Conservation (phyloP, 2,329 filamentous ascomycete genomes). For the Fusarium nematophilum region DNA sequence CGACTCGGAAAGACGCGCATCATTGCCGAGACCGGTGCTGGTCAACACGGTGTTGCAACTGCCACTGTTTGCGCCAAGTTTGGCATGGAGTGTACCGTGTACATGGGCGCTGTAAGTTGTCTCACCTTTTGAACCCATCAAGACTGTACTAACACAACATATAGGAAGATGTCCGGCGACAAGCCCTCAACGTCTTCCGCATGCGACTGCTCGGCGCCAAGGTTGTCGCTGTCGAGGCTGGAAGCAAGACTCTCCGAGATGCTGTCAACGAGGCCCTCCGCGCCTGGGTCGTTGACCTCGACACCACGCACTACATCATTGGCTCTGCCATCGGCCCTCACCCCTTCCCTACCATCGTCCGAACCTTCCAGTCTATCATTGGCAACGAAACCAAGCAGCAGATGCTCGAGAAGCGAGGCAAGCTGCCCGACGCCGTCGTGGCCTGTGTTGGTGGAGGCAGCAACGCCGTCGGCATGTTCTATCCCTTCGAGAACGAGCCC, state of each 20-base stretch:
- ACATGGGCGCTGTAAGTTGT: constrained; percentile 83
- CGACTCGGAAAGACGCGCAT: constrained; percentile 95
- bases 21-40: constrained; percentile 96
- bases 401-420: constrained; percentile 84
- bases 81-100: constrained; percentile 96
- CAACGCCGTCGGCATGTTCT: constrained; percentile 98
- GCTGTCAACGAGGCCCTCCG: constrained; percentile 96
- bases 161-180: constrained; percentile 89
- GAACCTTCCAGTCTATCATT: constrained; percentile 97
- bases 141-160: constrained; percentile 35
- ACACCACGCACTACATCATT: constrained; percentile 98
- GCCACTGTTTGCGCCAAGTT: constrained; percentile 98
- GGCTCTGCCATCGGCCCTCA: constrained; percentile 97
- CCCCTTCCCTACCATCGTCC: constrained; percentile 96
- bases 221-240: constrained; percentile 92
- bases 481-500: constrained; percentile 88
- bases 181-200: constrained; percentile 97
- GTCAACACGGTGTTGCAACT: constrained; percentile 97
- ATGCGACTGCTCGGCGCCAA: constrained; percentile 96
- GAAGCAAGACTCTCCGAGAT: constrained; percentile 83
- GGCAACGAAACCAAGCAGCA: constrained; percentile 94
- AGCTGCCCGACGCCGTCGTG: constrained; percentile 94
- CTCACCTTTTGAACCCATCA: not conserved
- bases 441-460: constrained; percentile 96
- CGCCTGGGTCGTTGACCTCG: constrained; percentile 91